Evolutionary conservation across 441 rosid species (phyloP).

Genomic region (Brassica balearica): DNA sequence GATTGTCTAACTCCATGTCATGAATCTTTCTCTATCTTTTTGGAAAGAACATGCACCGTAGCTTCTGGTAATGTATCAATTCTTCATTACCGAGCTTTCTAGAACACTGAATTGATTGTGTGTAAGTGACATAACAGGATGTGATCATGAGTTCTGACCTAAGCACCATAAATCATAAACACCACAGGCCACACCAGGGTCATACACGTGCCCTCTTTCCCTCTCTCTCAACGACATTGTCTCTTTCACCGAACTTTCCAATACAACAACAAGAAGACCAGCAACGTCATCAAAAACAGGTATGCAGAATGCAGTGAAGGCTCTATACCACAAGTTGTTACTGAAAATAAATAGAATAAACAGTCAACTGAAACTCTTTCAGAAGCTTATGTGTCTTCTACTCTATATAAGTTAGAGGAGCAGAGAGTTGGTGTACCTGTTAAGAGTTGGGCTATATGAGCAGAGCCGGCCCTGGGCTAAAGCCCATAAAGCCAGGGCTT

Average conservation of each 20-base stretch:
- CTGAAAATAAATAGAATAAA: no score
- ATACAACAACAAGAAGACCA: no score
- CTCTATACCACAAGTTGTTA: no score
- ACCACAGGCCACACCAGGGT: conserved; percentile 61
- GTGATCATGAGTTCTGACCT: conserved; percentile 93
- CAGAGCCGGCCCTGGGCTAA: no score
- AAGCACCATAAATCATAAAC: conserved; percentile 64
- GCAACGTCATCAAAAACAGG: no score
- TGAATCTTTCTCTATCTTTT: conserved; percentile 81
- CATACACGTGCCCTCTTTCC: conserved; percentile 42
- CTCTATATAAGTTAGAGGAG: not conserved
- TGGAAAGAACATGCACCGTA: conserved; percentile 56
- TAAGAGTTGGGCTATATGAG: not conserved
- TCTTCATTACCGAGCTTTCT: not conserved
- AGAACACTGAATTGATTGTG: not conserved
- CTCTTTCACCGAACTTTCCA: no score
- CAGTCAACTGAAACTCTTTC: not conserved
- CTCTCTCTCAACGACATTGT: no score
- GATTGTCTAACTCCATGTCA: conserved; percentile 57
- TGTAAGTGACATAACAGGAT: conserved; percentile 56
- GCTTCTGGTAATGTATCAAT: not conserved
- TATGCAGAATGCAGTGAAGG: no score
- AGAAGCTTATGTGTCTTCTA: not conserved
- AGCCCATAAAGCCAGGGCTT: no score
- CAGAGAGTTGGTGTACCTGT: not conserved